Base-by-base conservation (phyloP, 2,329 filamentous ascomycete genomes). In the Gaeumannomyces sp. region DNA sequence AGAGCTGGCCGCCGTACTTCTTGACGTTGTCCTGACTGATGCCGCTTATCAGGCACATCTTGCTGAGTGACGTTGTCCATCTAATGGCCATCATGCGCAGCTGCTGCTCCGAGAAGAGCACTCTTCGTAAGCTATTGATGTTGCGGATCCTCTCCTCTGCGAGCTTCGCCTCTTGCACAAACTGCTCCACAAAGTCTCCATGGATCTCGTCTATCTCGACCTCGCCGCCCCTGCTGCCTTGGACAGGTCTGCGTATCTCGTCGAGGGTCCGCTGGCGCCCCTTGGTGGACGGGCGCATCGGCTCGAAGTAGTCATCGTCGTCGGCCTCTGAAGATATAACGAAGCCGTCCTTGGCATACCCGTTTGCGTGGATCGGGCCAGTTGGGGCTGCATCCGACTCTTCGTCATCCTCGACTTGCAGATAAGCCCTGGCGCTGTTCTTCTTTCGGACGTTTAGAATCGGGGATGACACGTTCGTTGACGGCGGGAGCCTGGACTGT, bases 11-110 rank as follows among this genome's bases (percentile, higher is more conserved):
- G 10, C 90, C 90, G 71, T 88, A 86, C 2, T 79, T 78, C 59
- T 80, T 72, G 29, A 92, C 88, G 71, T 86, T 89, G 31, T 86
- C 84, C 1, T 73, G 68, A 64, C 89, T 82, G 65, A 93, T 88
- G 13, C 83, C 84, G 0, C 81, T 81, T 61, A 94, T 89, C 11
- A 75, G 74, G 38, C 76, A 77, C 86, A 95, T 90, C 65, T 86
- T 78, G 22, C 84, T 81, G 13, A 85, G 71, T 11, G 80, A 85
- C 10, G 78, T 80, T 0, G 90, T 90, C 80, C 90, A 89, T 45
- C 80, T 76, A 62, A 92, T 85, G 16, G 85, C 88, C 89, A 95
- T 93, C 69, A 89, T 84, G 50, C 88, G 85, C 62, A 93, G 82
- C 19, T 91, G 81, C 28, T 80, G 81, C 66, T 92, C 88, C 0